phyloP scores from a whole-genome alignment of 1,139 yeast genomes.

The Zygotorulaspora mrakii region DNA sequence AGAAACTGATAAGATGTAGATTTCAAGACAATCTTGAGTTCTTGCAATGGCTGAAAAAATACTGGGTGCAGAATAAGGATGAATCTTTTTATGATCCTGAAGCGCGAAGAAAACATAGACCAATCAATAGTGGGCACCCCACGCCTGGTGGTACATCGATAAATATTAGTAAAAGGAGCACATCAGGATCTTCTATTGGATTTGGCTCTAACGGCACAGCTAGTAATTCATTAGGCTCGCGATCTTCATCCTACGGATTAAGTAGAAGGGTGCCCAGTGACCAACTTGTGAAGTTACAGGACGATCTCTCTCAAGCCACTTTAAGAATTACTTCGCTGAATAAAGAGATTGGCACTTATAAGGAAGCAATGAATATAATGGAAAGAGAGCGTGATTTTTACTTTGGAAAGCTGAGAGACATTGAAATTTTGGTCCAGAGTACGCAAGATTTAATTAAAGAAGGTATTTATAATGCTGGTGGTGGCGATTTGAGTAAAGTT shows the following conservation, averaged over 20 bases:
- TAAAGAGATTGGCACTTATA: conserved; percentile 52
- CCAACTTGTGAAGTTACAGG: conserved; percentile 34
- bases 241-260: conserved; percentile 11
- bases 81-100: conserved; percentile 68
- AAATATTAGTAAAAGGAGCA: conserved; percentile 23
- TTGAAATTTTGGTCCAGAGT: conserved; percentile 74
- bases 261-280: conserved; percentile 29
- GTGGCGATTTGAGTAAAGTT: conserved; percentile 41
- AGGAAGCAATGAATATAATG: conserved; percentile 52
- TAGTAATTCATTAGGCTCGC: conserved; percentile 5
- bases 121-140: conserved; percentile 24
- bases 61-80: conserved; percentile 74
- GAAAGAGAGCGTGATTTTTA: conserved; percentile 84
- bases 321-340: conserved; percentile 43
- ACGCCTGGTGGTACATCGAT: conserved; percentile 10
- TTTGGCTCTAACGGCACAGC: conserved; percentile 2
- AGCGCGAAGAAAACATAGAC: conserved; percentile 46
- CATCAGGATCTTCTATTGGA: conserved; percentile 14
- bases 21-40: conserved; percentile 93
- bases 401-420: conserved; percentile 81
- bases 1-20: conserved; percentile 75
- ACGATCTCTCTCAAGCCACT: conserved; percentile 37
- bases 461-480: conserved; percentile 36
- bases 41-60: conserved; percentile 84
- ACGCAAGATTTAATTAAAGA: conserved; percentile 50